Base-by-base conservation (phyloP, 2,329 filamentous ascomycete species). In the Simplicillium aogashimaense region DNA sequence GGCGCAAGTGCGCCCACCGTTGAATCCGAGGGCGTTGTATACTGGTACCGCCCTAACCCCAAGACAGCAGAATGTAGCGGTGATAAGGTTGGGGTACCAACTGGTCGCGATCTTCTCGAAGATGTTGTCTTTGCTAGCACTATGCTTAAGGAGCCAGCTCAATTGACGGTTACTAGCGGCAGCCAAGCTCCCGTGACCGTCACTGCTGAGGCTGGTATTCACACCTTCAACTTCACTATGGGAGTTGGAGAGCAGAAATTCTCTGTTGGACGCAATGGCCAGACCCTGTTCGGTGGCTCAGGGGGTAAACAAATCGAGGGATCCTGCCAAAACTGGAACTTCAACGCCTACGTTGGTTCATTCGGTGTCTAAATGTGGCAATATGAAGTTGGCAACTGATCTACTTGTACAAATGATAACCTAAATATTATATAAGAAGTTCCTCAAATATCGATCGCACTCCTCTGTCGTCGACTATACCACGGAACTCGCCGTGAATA, bases 41-140 rank as follows among this genome's bases (percentile, higher is more conserved):
- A 50, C 45, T 50, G 49, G 47, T 51, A 45, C 36, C 47, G 49
- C 16, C 45, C 49, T n/a, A 41, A 36, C n/a, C 49, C 49, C 11
- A 47, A 49, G 18, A 40, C 40, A 18, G 40, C 37, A 14, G 35
- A 16, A 13, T 51, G 49, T 41, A 46, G 34, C 38, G 43, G 37
- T 29, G 49, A 51, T 38, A 13, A 38, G 14, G 29, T 50, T 14
- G 47, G 47, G 29, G 35, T 37, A 15, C 43, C 47, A 13, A 36
- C 40, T 16, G 49, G 47, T 32, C 39, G 37, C n/a, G 47, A 51
- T 17, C 41, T 50, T 15, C 36, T 49, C 15, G 42, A 43, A 7
- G 48, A 51, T 35, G 39, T 48, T 12, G 43, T 50, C 37, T 50
- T 51, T n/a, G 49, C 47, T 9, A 45, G 45, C 36, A 46, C 49